Conservation (phyloP, 805 yeast species). For the Lachancea fermentati region DNA sequence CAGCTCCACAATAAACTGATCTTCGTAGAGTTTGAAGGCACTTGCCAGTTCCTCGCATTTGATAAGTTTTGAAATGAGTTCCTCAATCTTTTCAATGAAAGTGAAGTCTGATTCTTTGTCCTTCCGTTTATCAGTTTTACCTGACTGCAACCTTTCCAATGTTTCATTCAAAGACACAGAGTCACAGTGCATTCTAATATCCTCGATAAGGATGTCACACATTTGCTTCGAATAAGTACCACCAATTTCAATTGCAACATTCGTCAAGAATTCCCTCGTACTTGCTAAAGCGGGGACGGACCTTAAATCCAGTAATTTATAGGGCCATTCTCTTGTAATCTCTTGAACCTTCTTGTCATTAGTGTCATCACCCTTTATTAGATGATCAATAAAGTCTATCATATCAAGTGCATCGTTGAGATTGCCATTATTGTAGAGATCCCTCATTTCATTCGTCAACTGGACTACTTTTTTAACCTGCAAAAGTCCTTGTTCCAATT, state of each 20-base stretch:
- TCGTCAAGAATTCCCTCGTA: constrained; percentile 47
- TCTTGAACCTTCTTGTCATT: constrained; percentile 23
- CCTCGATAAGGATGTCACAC: constrained; percentile 49
- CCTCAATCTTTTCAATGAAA: constrained; percentile 40
- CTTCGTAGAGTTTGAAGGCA: constrained; percentile 64
- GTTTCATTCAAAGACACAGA: constrained; percentile 44
- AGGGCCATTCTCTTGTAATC: constrained; percentile 40
- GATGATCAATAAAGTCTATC: constrained; percentile 49
- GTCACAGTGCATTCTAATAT: constrained; percentile 54
- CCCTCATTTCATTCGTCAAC: constrained; percentile 38
- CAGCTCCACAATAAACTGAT: constrained; percentile 60
- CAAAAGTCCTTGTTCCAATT: constrained; percentile 55
- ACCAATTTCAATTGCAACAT: constrained; percentile 60
- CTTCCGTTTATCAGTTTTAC: constrained; percentile 28
- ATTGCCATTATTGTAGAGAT: constrained; percentile 19
- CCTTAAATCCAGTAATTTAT: constrained; percentile 28
- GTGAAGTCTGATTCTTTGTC: constrained; percentile 37
- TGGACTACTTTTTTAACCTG: constrained; percentile 41
- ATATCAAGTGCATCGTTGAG: constrained; percentile 49
- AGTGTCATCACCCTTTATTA: constrained; percentile 50
- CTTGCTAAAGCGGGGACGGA: constrained; percentile 29
- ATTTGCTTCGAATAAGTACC: constrained; percentile 58
- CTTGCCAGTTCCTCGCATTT: constrained; percentile 55
- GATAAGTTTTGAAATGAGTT: constrained; percentile 49
- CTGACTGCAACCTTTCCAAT: constrained; percentile 39